A percentile compares a stretch with the other conserved stretches of the same genome.
Evolutionary conservation across 306 rosid species (phyloP).

Genomic region (Crotalaria pallida): DNA sequence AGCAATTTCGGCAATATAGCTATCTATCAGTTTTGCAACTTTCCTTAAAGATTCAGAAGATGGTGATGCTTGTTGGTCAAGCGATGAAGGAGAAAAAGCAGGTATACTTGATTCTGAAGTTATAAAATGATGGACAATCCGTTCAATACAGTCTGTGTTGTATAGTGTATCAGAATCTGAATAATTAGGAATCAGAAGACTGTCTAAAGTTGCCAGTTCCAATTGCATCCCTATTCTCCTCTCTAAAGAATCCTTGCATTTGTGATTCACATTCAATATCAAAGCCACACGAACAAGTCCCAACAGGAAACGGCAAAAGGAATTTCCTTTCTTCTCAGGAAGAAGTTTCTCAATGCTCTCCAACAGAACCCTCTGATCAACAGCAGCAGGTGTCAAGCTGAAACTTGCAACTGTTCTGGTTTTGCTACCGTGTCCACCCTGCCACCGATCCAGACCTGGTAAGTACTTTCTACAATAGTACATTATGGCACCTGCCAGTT

Average conservation of each 20-base stretch:
- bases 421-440: constrained; percentile 57
- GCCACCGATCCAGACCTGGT: constrained; percentile 94
- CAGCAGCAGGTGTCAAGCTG: constrained; percentile 65
- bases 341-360: constrained; percentile 81
- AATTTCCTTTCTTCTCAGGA: constrained; percentile 76
- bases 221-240: constrained; percentile 87
- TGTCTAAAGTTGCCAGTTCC: constrained; percentile 82
- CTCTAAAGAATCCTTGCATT: constrained; percentile 68
- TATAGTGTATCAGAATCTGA: constrained; percentile 80
- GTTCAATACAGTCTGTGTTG: constrained; percentile 67
- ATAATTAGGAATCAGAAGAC: constrained; percentile 79
- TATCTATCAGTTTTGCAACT: constrained; percentile 42
- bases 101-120: constrained; percentile 44
- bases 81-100: constrained; percentile 70
- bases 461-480: constrained; percentile 80
- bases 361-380: constrained; percentile 70
- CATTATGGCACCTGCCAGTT: constrained; percentile 71
- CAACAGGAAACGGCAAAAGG: constrained; percentile 75
- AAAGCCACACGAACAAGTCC: constrained; percentile 91
- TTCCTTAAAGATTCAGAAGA: constrained; percentile 48
- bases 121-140: constrained; percentile 56
- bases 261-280: constrained; percentile 58
- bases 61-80: constrained; percentile 48
- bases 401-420: constrained; percentile 70
- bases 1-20: constrained; percentile 26